A percentile compares a stretch with the other conserved stretches of the same genome.
phyloP scores from a whole-genome alignment of 1,284 basidiomycete species.

The Ganoderma sp. region DNA sequence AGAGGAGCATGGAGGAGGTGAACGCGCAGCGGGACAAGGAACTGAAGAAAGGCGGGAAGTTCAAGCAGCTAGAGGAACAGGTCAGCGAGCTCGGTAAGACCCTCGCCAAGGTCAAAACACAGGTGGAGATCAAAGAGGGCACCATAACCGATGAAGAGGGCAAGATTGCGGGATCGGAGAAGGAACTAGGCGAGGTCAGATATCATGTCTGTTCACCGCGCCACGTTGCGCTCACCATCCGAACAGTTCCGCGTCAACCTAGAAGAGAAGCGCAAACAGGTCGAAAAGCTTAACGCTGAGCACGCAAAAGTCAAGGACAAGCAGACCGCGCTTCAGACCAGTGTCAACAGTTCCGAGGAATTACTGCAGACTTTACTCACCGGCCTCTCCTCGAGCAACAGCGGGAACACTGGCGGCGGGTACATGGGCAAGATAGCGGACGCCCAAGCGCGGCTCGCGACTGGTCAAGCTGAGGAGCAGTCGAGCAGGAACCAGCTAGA shows the following conservation, averaged over 20 bases:
- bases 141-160: conserved; percentile 84
- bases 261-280: conserved; percentile 62
- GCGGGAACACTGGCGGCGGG: conserved; percentile 79
- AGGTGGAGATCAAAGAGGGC: conserved; percentile 83
- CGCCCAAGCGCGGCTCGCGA: conserved; percentile 79
- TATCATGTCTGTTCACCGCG: not conserved
- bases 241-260: conserved; percentile 62
- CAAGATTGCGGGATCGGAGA: conserved; percentile 60
- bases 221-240: not conserved
- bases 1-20: conserved; percentile 61
- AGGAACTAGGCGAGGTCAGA: conserved; percentile 66
- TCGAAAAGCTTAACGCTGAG: conserved; percentile 62
- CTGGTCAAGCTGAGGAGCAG: conserved; percentile 85
- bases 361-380: conserved; percentile 96
- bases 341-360: conserved; percentile 83
- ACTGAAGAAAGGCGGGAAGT: conserved; percentile 75
- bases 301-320: conserved; percentile 78
- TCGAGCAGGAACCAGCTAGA: conserved; percentile 81
- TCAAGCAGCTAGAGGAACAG: conserved; percentile 79
- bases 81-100: conserved; percentile 84
- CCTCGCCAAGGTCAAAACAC: conserved; percentile 87
- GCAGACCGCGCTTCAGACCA: conserved; percentile 67
- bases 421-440: conserved; percentile 97
- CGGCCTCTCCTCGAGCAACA: conserved; percentile 77
- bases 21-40: conserved; percentile 70